Conservation (phyloP, 192 early-diverging fungal genomes). For the Coemansia sp. region DNA sequence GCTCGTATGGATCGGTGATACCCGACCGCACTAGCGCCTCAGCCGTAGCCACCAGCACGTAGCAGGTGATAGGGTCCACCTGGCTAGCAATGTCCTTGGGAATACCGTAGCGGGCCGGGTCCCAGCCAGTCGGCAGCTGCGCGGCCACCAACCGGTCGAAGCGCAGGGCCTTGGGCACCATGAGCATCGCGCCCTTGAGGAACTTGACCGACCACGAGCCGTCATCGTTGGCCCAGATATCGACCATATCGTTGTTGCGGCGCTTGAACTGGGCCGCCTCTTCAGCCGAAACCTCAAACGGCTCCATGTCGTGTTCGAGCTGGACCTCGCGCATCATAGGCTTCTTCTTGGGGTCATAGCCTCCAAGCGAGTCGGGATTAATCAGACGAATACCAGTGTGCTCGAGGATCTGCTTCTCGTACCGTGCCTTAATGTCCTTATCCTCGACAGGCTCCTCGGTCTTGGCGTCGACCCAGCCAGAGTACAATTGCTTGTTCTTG, state of each 20-base stretch:
- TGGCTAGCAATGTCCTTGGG: conserved; percentile 89
- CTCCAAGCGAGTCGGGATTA: conserved; percentile 61
- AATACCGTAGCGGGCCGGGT: conserved; percentile 88
- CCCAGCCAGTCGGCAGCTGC: conserved; percentile 95
- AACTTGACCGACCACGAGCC: conserved; percentile 81
- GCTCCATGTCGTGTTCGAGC: conserved; percentile 84
- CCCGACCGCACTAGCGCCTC: conserved; percentile 91
- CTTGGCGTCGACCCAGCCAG: conserved; percentile 87
- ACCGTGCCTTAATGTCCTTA: conserved; percentile 85
- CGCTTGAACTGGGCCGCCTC: conserved; percentile 87
- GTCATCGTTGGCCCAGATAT: conserved; percentile 52
- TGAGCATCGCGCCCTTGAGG: conserved; percentile 84
- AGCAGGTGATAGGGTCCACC: conserved; percentile 91
- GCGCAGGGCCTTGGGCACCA: conserved; percentile 91
- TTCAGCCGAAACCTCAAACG: conserved; percentile 85
- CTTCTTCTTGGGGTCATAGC: conserved; percentile 74
- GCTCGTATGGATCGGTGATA: conserved; percentile 96
- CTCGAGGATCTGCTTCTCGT: conserved; percentile 87
- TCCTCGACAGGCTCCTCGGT: conserved; percentile 85
- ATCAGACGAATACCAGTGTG: conserved; percentile 78
- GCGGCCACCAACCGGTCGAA: conserved; percentile 90
- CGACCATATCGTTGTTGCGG: conserved; percentile 78
- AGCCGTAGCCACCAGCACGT: conserved; percentile 85
- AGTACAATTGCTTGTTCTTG: conserved; percentile 50
- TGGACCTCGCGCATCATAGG: conserved; percentile 88